Percentiles rank a stretch among this genome's conserved stretches.
Evolutionary conservation across 2,329 filamentous ascomycete genomes (phyloP).

Genomic region (Alternaria consortialis): DNA sequence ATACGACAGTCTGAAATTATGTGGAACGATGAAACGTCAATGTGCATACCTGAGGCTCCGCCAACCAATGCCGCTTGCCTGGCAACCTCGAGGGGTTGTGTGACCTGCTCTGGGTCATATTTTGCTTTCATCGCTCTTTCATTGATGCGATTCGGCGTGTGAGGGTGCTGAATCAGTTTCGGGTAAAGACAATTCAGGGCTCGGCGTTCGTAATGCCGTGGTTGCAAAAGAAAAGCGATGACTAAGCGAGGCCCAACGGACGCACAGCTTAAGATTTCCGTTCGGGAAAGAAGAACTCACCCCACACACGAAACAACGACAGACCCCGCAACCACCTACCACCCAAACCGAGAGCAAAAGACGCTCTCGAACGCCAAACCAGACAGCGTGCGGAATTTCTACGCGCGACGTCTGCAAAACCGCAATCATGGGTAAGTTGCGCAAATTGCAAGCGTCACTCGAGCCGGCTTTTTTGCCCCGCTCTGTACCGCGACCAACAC

Average conservation of each 20-base stretch:
- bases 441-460: conserved; percentile 32
- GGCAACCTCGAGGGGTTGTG: conserved; percentile 39
- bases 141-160: conserved; percentile 22
- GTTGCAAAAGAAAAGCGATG: conserved; percentile 17
- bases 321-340: conserved; percentile 35
- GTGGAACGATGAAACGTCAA: conserved; percentile 4
- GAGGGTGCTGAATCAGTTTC: conserved; percentile 5
- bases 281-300: conserved; percentile 23
- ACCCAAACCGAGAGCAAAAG: conserved; percentile 37
- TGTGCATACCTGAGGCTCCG: conserved; percentile 40
- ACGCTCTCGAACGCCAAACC: conserved; percentile 39
- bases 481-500: conserved; percentile 25
- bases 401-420: conserved; percentile 51
- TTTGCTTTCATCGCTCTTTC: conserved; percentile 33
- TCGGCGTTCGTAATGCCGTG: conserved; percentile 17
- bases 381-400: conserved; percentile 48
- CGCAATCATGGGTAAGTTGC: conserved; percentile 68
- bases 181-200: conserved; percentile 1
- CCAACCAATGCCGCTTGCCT: conserved; percentile 39
- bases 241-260: conserved; percentile 32
- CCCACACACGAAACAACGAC: conserved; percentile 32
- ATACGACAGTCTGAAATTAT: not conserved
- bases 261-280: conserved; percentile 38
- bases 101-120: conserved; percentile 37
- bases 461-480: conserved; percentile 40